phyloP scores from a whole-genome alignment of 345 rosid genomes.

The Raphanus sativus region DNA sequence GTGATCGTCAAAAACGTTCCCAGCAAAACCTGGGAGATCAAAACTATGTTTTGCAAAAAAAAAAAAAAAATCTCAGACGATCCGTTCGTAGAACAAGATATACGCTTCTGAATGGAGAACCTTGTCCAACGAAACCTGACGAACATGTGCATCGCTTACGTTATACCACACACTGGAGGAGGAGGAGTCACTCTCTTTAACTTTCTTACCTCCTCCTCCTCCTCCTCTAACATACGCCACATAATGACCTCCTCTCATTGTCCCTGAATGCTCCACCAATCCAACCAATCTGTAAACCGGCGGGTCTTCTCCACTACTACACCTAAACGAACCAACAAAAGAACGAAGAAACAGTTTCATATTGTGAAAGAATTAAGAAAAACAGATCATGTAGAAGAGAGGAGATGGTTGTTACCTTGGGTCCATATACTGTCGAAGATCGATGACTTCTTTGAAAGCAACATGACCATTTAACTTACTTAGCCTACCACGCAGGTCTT shows the following conservation, averaged over 20 bases:
- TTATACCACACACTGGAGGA: constrained; percentile 54
- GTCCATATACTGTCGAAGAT: constrained; percentile 78
- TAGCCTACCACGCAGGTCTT: constrained; percentile 88
- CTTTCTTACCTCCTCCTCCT: background rate
- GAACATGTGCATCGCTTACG: constrained; percentile 61
- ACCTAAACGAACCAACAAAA: constrained; percentile 38
- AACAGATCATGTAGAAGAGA: background rate
- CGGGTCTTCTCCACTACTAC: constrained; percentile 39
- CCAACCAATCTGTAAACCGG: constrained; percentile 62
- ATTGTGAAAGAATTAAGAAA: background rate
- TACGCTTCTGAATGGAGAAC: constrained; percentile 86
- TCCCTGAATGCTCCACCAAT: constrained; percentile 87
- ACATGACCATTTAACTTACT: constrained; percentile 93
- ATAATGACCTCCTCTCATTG: constrained; percentile 94
- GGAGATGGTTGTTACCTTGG: constrained; percentile 53
- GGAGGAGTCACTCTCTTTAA: background rate
- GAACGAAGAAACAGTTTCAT: background rate
- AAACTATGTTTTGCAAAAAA: background rate
- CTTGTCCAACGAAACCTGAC: constrained; percentile 65
- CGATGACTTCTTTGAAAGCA: constrained; percentile 62
- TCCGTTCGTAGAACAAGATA: constrained; percentile 76
- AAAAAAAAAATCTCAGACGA: constrained; percentile 10
- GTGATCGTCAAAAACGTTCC: constrained; percentile 6
- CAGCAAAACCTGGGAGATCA: background rate
- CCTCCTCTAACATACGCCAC: constrained; percentile 77